Evolutionary conservation across 1,284 basidiomycete species (phyloP).

Genomic region (Apiotrichum siamense): DNA sequence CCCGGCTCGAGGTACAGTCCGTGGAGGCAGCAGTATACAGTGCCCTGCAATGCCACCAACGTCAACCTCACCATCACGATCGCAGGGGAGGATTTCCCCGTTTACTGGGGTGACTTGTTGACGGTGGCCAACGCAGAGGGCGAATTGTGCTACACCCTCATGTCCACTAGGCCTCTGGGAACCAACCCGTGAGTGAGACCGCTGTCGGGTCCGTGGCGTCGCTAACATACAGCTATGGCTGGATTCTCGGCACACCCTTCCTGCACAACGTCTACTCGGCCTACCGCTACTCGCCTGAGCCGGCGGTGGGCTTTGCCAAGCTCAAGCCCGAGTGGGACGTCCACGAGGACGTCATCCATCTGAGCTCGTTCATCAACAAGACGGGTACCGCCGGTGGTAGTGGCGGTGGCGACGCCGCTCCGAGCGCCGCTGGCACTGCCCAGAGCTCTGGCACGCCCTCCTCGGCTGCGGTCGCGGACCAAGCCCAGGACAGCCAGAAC

Average conservation of each 20-base stretch:
- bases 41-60: background rate
- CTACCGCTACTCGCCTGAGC: background rate
- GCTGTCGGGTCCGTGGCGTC: too few species aligned
- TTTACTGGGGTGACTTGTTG: background rate
- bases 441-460: too few species aligned
- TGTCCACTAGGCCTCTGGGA: background rate
- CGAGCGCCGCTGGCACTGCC: too few species aligned
- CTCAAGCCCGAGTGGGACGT: slow-evolving; percentile 1
- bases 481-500: too few species aligned
- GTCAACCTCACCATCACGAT: slow-evolving; percentile 61
- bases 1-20: background rate
- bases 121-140: background rate
- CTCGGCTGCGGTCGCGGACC: too few species aligned
- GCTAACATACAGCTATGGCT: background rate
- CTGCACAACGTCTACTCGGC: slow-evolving; percentile 15
- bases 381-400: background rate
- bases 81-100: slow-evolving; percentile 1
- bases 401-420: background rate
- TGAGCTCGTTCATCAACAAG: too few species aligned
- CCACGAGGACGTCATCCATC: background rate
- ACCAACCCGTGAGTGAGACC: background rate
- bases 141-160: background rate
- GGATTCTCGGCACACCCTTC: slow-evolving; percentile 14
- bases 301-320: slow-evolving; percentile 9
- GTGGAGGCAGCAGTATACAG: too few species aligned